Evolutionary conservation across 73 alveolate species (phyloP).

Genomic region (Paramecium pentaurelia): DNA sequence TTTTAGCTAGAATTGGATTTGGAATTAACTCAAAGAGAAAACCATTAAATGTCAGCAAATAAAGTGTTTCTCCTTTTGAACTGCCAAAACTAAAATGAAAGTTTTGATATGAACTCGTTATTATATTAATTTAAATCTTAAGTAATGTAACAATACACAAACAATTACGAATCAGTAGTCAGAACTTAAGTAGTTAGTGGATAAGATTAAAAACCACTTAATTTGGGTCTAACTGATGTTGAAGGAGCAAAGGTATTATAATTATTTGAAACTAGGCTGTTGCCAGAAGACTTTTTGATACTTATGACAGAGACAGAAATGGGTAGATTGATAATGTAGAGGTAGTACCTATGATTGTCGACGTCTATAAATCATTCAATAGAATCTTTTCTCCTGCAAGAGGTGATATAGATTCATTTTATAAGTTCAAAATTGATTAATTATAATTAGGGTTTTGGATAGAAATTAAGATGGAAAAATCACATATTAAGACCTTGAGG

Average conservation of each 20-base stretch:
- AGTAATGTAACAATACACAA: not conserved
- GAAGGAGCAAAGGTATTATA: slow-evolving; percentile 42
- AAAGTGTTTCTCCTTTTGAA: slow-evolving; percentile 44
- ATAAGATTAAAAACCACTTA: slow-evolving; percentile 14
- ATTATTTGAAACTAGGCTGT: not conserved
- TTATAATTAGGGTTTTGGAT: not conserved
- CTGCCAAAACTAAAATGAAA: slow-evolving; percentile 46
- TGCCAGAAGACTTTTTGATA: slow-evolving; percentile 50
- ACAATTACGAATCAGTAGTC: slow-evolving; percentile 26
- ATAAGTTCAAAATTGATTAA: not conserved
- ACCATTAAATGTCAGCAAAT: not conserved
- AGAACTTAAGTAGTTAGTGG: slow-evolving; percentile 23
- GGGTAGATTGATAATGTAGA: slow-evolving; percentile 43
- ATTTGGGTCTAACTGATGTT: slow-evolving; percentile 26
- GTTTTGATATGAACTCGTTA: not conserved
- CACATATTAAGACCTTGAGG: slow-evolving; percentile 36
- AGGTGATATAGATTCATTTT: slow-evolving; percentile 47
- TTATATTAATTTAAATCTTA: not conserved
- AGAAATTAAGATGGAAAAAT: slow-evolving; percentile 41
- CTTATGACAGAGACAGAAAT: slow-evolving; percentile 53
- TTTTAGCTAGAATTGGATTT: slow-evolving; percentile 29
- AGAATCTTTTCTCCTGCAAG: slow-evolving; percentile 38
- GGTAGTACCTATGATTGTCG: slow-evolving; percentile 44
- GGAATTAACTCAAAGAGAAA: slow-evolving; percentile 7
- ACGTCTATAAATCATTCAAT: slow-evolving; percentile 45